A percentile compares a stretch with the other conserved stretches of the same genome.
Conservation (phyloP, 805 yeast species). For the Candida insectalens region DNA sequence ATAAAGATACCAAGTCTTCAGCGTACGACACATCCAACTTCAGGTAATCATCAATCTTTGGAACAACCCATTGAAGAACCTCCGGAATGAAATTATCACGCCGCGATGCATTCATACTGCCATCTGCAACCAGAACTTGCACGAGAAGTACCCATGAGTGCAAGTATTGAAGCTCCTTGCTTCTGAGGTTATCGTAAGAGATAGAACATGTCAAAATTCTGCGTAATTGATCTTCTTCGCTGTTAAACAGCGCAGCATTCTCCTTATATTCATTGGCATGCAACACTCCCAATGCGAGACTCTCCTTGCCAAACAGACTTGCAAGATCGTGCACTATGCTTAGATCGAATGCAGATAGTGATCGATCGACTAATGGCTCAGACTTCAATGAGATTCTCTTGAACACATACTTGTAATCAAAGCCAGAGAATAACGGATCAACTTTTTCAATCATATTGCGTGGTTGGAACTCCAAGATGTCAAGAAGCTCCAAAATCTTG, state of each 20-base stretch:
- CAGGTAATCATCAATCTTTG: constrained; percentile 67
- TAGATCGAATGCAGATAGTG: constrained; percentile 30
- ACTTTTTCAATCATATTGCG: constrained; percentile 33
- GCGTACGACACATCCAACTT: constrained; percentile 58
- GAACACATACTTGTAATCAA: constrained; percentile 33
- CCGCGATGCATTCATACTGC: constrained; percentile 32
- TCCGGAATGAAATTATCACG: constrained; percentile 62
- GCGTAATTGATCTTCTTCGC: constrained; percentile 20
- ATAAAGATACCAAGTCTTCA: constrained; percentile 66
- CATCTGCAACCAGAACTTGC: constrained; percentile 62
- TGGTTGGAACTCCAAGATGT: constrained; percentile 52
- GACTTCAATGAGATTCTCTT: constrained; percentile 26
- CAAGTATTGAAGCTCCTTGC: constrained; percentile 49
- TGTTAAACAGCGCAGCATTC: constrained; percentile 9
- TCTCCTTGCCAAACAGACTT: constrained; percentile 16
- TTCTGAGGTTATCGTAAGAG: constrained; percentile 36
- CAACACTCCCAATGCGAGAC: constrained; percentile 19
- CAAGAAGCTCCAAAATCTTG: constrained; percentile 59
- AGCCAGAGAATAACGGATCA: constrained; percentile 23
- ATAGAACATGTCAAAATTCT: constrained; percentile 35
- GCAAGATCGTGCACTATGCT: constrained; percentile 26
- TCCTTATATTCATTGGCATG: constrained; percentile 7
- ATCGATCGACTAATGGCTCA: constrained; percentile 1
- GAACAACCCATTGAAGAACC: constrained; percentile 65
- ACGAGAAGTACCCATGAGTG: constrained; percentile 81